Base-by-base conservation (phyloP, 257 asterid species). In the Nicotiana knightiana region DNA sequence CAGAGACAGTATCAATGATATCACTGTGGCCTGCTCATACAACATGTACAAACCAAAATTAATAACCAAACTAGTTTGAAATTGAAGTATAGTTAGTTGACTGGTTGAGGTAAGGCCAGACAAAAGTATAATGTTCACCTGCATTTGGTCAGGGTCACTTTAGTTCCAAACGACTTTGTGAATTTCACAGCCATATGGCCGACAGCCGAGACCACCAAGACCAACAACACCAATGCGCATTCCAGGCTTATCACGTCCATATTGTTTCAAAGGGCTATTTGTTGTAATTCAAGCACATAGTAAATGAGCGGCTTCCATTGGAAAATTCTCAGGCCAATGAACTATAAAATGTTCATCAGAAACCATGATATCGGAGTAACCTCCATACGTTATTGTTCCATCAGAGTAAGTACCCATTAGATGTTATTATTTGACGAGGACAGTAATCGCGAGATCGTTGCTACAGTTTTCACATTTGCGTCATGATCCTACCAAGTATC, bases 211-310 rank as follows among this genome's bases (percentile, higher is more conserved):
- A 2, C 93, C 91, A 57, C 94, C 93, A 0, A 91, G 89, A 7
- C 94, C 94, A 0, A 91, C 93, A 1, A 91, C 83, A 2, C 94
- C 94, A 3, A 91, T 51, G n/a, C 53, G 68, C 53, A 68, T 28
- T 6, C 94, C 91, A 0, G 94, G 91, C 30, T 88, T 91, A 18
- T 89, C 91, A 3, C 89, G 91, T 12, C 90, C 88, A 16, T 57
- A 86, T 37, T 85, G 68, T 67, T 32, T 88, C 81, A 89, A 65
- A 2, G 93, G 89, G 73, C 89, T 83, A 65, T 88, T 89, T 6
- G 90, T 82, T 11, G 93, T 89, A 35, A 91, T 84, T 18, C 93
- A 93, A 3, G 94, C 94, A 43, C 91, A 88, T 3, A 91, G 81
- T 9, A 91, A 86, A 1, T 92, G 93, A 10, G 93, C 93, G 3